Evolutionary conservation across 2,329 filamentous ascomycete genomes (phyloP).

Genomic region (Neopestalotiopsis clavispora): DNA sequence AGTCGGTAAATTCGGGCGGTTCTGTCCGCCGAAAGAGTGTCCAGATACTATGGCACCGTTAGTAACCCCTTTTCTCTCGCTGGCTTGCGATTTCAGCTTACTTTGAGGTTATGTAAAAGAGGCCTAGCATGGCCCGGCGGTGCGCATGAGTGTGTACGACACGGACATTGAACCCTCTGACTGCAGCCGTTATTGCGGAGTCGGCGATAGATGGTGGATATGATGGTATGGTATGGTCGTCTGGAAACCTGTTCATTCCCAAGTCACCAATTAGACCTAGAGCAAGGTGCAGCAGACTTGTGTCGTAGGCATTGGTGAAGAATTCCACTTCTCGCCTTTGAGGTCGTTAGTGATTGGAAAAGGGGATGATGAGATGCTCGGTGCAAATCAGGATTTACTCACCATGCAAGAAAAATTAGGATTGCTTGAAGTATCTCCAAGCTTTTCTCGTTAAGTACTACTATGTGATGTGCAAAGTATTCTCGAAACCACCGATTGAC

Average conservation of each 20-base stretch:
- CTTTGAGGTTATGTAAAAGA: conserved; percentile 6
- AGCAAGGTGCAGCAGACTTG: neutral
- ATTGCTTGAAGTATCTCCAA: neutral
- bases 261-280: conserved; percentile 1
- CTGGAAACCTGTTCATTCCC: conserved; percentile 1
- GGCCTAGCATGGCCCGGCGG: neutral
- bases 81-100: neutral
- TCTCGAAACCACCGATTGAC: neutral
- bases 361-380: neutral
- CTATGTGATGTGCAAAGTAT: neutral
- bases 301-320: neutral
- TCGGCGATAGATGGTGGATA: neutral
- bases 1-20: neutral
- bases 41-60: neutral
- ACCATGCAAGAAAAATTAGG: conserved; percentile 4
- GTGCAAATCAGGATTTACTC: neutral
- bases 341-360: neutral
- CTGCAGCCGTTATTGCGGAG: neutral
- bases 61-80: neutral
- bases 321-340: neutral
- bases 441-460: conserved; percentile 2
- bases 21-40: neutral
- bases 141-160: neutral
- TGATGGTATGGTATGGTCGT: neutral
- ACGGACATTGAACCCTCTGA: neutral